Conservation (phyloP, 2,329 filamentous ascomycete species). For the Curvularia sp. region DNA sequence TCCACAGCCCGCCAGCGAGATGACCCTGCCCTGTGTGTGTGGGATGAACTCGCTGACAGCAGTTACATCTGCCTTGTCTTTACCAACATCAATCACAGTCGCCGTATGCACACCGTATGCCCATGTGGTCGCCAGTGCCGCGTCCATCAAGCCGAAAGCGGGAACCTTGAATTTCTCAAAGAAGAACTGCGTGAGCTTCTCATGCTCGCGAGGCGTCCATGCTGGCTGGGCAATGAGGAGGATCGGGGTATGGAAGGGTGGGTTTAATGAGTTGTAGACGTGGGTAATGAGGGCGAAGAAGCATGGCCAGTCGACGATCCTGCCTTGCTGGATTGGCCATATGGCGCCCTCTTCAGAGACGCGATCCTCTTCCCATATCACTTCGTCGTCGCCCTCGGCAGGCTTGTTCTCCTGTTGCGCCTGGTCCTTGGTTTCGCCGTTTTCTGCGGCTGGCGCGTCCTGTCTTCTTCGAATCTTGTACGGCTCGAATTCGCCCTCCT, state of each 20-base stretch:
- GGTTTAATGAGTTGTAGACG: constrained; percentile 86
- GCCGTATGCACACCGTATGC: constrained; percentile 84
- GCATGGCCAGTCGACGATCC: constrained; percentile 87
- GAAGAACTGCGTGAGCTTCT: constrained; percentile 88
- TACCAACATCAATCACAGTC: constrained; percentile 89
- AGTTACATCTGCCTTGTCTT: constrained; percentile 90
- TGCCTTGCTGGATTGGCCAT: constrained; percentile 82
- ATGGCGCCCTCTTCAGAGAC: constrained; percentile 88
- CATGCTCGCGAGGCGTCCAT: constrained; percentile 88
- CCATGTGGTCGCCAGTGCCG: constrained; percentile 79
- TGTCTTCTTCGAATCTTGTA: constrained; percentile 71
- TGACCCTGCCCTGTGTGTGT: constrained; percentile 70
- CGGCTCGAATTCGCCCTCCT: constrained; percentile 80
- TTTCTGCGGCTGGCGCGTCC: constrained; percentile 36
- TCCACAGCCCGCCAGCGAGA: constrained; percentile 72
- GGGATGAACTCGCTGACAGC: constrained; percentile 84
- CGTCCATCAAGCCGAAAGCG: constrained; percentile 88
- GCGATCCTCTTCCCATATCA: constrained; percentile 85
- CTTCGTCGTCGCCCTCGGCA: constrained; percentile 61
- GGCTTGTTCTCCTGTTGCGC: constrained; percentile 34
- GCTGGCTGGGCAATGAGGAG: constrained; percentile 87
- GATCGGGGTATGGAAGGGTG: constrained; percentile 92
- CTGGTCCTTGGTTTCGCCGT: constrained; percentile 43
- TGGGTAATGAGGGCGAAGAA: constrained; percentile 94
- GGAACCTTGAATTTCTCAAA: constrained; percentile 98